A percentile compares a stretch with the other conserved stretches of the same genome.
Evolutionary conservation across 2,329 filamentous ascomycete genomes (phyloP).

Genomic region (Pezicula neosporulosa): DNA sequence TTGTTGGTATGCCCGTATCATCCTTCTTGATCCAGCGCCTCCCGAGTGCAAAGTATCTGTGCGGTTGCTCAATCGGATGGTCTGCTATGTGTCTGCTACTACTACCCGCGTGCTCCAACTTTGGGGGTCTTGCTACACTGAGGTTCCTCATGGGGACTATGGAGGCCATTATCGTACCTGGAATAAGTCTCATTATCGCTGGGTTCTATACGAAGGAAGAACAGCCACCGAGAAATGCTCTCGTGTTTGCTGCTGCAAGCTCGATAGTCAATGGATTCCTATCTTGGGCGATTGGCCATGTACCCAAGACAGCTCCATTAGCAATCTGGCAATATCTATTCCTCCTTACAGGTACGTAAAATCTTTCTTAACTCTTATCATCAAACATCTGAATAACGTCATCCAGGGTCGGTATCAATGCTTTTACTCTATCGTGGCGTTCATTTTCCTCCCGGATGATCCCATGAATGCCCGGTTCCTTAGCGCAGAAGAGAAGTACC

Average conservation of each 20-base stretch:
- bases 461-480: slow-evolving; percentile 40
- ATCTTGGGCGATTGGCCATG: slow-evolving; percentile 25
- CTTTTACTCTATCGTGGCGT: slow-evolving; percentile 31
- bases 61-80: slow-evolving; percentile 25
- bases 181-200: slow-evolving; percentile 33
- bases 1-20: slow-evolving; percentile 22
- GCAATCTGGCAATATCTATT: slow-evolving; percentile 13
- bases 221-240: slow-evolving; percentile 31
- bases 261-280: slow-evolving; percentile 25
- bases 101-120: slow-evolving; percentile 23
- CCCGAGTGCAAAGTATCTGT: slow-evolving; percentile 24
- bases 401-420: slow-evolving; percentile 20
- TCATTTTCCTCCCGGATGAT: slow-evolving; percentile 43
- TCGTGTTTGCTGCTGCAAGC: slow-evolving; percentile 33
- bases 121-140: slow-evolving; percentile 29
- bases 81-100: slow-evolving; percentile 25
- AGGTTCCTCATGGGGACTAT: slow-evolving; percentile 31
- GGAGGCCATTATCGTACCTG: slow-evolving; percentile 16
- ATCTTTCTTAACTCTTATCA: too few relatives aligned
- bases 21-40: slow-evolving; percentile 26
- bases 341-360: slow-evolving; percentile 3
- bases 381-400: not conserved
- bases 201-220: slow-evolving; percentile 35
- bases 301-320: slow-evolving; percentile 10
- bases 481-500: slow-evolving; percentile 34